Conservation (phyloP, 768 basidiomycete genomes). For the Cubamyces lactineus region DNA sequence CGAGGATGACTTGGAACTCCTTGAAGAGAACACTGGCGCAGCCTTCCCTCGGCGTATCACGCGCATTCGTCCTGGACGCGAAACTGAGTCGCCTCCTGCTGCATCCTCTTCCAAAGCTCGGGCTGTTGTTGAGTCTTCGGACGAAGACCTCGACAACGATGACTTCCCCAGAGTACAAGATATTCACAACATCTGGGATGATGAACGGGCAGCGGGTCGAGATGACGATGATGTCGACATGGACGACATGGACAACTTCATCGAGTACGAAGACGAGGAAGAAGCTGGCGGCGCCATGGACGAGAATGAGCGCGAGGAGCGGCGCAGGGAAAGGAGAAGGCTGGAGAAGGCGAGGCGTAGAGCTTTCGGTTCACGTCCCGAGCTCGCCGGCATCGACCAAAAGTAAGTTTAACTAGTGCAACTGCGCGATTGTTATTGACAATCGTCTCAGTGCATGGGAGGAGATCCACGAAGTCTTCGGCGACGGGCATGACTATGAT, state of each 20-base stretch:
- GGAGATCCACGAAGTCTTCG: slow-evolving; percentile 95
- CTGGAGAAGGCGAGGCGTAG: slow-evolving; percentile 70
- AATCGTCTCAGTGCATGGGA: slow-evolving; percentile 77
- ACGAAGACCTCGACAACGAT: slow-evolving; percentile 68
- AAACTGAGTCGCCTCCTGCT: slow-evolving; percentile 68
- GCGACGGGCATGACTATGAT: slow-evolving; percentile 94
- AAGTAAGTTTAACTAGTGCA: slow-evolving; percentile 56
- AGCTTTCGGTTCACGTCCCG: slow-evolving; percentile 67
- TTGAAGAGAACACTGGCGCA: slow-evolving; percentile 84
- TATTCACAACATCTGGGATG: slow-evolving; percentile 84
- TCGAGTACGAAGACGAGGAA: slow-evolving; percentile 75
- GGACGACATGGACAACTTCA: slow-evolving; percentile 78
- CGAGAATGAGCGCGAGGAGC: slow-evolving; percentile 75
- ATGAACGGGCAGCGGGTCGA: slow-evolving; percentile 54
- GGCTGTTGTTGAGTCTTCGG: slow-evolving; percentile 68
- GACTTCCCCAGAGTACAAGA: slow-evolving; percentile 60
- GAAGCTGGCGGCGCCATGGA: slow-evolving; percentile 62
- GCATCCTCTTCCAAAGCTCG: slow-evolving; percentile 64
- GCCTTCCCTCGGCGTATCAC: slow-evolving; percentile 68
- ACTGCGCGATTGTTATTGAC: slow-evolving; percentile 14
- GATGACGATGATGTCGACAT: slow-evolving; percentile 64
- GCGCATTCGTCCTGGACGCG: slow-evolving; percentile 72
- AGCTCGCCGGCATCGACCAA: slow-evolving; percentile 79
- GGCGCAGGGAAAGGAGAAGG: slow-evolving; percentile 66
- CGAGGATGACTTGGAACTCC: slow-evolving; percentile 83